Evolutionary conservation across 2,329 filamentous ascomycete species (phyloP).

Genomic region (Apiospora arundinis): DNA sequence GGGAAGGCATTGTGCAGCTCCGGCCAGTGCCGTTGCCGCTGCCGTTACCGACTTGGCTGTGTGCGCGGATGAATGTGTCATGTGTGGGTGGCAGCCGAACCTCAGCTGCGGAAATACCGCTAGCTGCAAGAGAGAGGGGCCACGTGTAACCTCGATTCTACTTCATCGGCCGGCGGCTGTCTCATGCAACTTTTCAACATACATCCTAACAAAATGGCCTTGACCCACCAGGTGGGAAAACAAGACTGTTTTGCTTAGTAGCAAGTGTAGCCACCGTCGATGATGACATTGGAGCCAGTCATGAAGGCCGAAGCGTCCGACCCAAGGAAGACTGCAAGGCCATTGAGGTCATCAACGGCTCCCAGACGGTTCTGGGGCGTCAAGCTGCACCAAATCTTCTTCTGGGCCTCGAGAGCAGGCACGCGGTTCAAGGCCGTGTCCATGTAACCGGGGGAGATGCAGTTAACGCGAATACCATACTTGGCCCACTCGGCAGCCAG

Average conservation of each 20-base stretch:
- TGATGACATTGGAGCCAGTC: constrained; percentile 77
- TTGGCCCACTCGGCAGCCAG: constrained; percentile 86
- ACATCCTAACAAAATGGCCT: not conserved
- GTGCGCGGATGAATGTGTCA: not conserved
- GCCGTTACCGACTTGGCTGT: not conserved
- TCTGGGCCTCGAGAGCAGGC: constrained; percentile 78
- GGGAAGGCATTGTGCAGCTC: not conserved
- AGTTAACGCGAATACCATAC: constrained; percentile 81
- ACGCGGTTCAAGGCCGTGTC: constrained; percentile 83
- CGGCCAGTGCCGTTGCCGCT: not conserved
- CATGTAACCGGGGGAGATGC: constrained; percentile 86
- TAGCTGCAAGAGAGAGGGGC: not conserved
- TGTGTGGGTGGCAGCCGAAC: not conserved
- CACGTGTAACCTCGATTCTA: not conserved
- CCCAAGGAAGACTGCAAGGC: constrained; percentile 76
- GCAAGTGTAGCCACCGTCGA: constrained; percentile 73
- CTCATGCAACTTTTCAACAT: not conserved
- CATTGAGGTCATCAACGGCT: constrained; percentile 77
- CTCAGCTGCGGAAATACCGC: not conserved
- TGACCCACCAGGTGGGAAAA: not conserved
- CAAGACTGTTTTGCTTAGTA: constrained; percentile 48
- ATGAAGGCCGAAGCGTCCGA: constrained; percentile 77
- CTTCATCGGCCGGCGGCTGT: not conserved
- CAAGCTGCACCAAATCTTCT: constrained; percentile 78
- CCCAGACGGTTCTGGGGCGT: constrained; percentile 78